phyloP scores from a whole-genome alignment of 345 rosid genomes.

The Syzygium grande region DNA sequence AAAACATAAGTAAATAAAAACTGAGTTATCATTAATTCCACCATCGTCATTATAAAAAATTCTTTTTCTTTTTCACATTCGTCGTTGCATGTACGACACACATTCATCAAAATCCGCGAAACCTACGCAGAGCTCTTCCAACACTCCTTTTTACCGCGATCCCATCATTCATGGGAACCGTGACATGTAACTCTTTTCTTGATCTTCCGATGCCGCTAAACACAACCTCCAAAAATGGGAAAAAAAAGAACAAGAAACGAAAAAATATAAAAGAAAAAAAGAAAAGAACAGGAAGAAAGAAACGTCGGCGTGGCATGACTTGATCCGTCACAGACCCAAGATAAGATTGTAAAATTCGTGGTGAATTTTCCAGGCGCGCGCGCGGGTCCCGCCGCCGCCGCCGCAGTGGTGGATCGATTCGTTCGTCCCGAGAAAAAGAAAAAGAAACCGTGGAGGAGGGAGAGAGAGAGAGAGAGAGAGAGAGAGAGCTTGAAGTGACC shows the following conservation, averaged over 20 bases:
- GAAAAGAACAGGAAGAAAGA: neutral
- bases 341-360: neutral
- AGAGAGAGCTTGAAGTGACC: neutral
- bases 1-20: no score
- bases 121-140: neutral
- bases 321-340: neutral
- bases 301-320: neutral
- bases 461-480: no score
- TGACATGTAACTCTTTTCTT: neutral
- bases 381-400: neutral
- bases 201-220: neutral
- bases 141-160: neutral
- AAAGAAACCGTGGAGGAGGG: neutral
- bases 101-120: neutral
- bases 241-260: neutral
- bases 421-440: neutral
- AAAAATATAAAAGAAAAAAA: no score
- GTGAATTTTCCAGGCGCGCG: neutral
- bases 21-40: neutral
- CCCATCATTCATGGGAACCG: neutral
- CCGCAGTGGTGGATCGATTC: neutral
- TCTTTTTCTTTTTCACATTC: neutral
- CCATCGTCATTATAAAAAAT: neutral
- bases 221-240: neutral
- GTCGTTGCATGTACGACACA: neutral